These are phyloP conservation scores for Solanum piurae DNA, from an alignment of 257 asterid genomes.

Conservation along the genomic window DNA sequence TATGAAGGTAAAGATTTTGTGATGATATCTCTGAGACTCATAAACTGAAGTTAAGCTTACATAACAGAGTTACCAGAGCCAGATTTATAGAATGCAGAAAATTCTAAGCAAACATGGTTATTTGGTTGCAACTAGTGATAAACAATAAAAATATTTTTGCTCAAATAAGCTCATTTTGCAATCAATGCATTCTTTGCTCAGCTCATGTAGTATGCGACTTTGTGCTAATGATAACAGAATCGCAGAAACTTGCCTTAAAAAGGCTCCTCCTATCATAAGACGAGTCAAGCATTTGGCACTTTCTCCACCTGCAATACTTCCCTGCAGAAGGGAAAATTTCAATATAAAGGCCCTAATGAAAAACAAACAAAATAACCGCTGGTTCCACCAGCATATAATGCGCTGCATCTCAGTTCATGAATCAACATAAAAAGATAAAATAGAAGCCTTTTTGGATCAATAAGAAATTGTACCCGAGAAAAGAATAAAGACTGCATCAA, in stretches of 20 bases:
- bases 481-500: slow-evolving; percentile 89
- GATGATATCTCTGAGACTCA: neutral
- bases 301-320: slow-evolving; percentile 83
- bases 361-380: neutral
- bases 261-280: slow-evolving; percentile 73
- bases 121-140: neutral
- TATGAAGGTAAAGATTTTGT: neutral
- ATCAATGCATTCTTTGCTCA: neutral
- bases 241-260: slow-evolving; percentile 54
- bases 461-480: slow-evolving; percentile 57
- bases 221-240: neutral
- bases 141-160: neutral
- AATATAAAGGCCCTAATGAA: neutral
- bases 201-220: neutral
- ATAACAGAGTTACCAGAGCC: neutral
- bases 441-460: neutral
- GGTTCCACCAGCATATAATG: neutral
- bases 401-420: neutral
- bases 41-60: neutral
- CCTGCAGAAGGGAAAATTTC: slow-evolving; percentile 26
- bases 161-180: neutral
- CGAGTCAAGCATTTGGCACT: slow-evolving; percentile 55
- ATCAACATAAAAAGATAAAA: neutral
- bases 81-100: neutral
- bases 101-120: neutral